phyloP scores from a whole-genome alignment of 2,329 filamentous ascomycete species.

The Aureobasidium leucospermi region DNA sequence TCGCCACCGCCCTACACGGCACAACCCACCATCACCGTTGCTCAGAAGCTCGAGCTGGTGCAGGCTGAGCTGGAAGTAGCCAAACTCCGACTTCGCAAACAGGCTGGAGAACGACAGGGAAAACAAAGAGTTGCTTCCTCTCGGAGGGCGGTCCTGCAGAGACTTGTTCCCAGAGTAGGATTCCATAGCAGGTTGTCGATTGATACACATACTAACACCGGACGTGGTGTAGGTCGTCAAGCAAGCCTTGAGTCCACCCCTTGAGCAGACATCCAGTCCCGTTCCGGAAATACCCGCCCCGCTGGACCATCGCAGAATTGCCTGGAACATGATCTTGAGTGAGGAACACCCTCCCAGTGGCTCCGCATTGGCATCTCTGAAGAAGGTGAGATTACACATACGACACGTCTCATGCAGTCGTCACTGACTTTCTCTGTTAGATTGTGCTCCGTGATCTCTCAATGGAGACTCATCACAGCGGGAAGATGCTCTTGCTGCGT shows the following conservation, averaged over 20 bases:
- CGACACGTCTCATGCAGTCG: too few relatives aligned
- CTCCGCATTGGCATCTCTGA: not conserved
- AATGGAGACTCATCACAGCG: not conserved
- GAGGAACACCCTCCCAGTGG: not conserved
- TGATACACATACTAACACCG: not conserved
- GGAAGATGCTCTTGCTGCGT: not conserved
- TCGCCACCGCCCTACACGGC: not conserved
- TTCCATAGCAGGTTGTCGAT: not conserved
- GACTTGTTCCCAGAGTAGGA: not conserved
- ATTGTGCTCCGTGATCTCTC: not conserved
- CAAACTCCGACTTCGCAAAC: not conserved
- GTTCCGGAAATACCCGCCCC: not conserved
- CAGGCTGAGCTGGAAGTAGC: not conserved
- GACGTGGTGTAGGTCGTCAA: not conserved
- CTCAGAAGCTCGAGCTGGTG: not conserved
- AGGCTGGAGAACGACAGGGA: not conserved
- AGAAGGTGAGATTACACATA: not conserved
- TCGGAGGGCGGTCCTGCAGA: not conserved
- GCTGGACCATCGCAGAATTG: constrained; percentile 1
- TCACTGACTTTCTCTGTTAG: not conserved
- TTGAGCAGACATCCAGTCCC: not conserved
- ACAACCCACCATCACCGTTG: not conserved
- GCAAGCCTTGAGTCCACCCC: not conserved
- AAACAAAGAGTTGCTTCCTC: not conserved
- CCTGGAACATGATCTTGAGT: constrained; percentile 9